Percentiles rank a stretch among this genome's conserved stretches.
phyloP scores from a whole-genome alignment of 2,329 filamentous ascomycete genomes.

The Colletotrichum eleusines region DNA sequence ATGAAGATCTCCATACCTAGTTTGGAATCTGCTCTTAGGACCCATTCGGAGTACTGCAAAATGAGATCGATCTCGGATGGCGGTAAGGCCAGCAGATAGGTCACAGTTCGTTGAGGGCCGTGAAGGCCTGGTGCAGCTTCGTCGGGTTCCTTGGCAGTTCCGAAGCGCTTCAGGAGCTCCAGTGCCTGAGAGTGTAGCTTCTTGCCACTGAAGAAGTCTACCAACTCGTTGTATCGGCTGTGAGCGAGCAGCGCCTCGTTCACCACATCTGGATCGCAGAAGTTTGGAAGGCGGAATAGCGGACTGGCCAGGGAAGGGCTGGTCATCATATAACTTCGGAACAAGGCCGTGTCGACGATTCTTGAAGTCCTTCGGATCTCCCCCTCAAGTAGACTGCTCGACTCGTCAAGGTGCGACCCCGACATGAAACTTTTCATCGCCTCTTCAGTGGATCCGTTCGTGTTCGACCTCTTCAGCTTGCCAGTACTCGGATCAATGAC shows the following conservation, averaged over 20 bases:
- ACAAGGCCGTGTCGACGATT: conserved; percentile 92
- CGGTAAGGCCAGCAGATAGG: conserved; percentile 89
- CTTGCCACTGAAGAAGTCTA: conserved; percentile 98
- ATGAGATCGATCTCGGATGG: conserved; percentile 91
- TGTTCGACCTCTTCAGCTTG: conserved; percentile 65
- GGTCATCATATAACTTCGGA: conserved; percentile 95
- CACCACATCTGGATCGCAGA: conserved; percentile 95
- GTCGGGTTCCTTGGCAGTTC: conserved; percentile 67
- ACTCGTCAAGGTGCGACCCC: conserved; percentile 56
- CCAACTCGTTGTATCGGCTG: conserved; percentile 89
- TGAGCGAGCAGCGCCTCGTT: conserved; percentile 92
- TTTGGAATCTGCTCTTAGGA: conserved; percentile 76
- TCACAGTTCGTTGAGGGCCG: conserved; percentile 86
- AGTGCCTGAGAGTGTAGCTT: conserved; percentile 90
- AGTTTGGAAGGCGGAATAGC: conserved; percentile 95
- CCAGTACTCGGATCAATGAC: conserved; percentile 73
- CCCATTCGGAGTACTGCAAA: conserved; percentile 92
- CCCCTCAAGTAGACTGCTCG: conserved; percentile 73
- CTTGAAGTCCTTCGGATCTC: conserved; percentile 82
- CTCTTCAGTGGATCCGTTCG: conserved; percentile 60
- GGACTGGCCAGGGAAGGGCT: conserved; percentile 86
- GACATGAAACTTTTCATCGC: conserved; percentile 69
- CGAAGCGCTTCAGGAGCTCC: conserved; percentile 84
- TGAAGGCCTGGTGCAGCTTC: conserved; percentile 70
- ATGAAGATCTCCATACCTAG: conserved; percentile 93